Percentiles rank a stretch among this genome's conserved stretches.
phyloP scores from a whole-genome alignment of 176 grass and related monocot genomes.

The Panicum miliaceum region DNA sequence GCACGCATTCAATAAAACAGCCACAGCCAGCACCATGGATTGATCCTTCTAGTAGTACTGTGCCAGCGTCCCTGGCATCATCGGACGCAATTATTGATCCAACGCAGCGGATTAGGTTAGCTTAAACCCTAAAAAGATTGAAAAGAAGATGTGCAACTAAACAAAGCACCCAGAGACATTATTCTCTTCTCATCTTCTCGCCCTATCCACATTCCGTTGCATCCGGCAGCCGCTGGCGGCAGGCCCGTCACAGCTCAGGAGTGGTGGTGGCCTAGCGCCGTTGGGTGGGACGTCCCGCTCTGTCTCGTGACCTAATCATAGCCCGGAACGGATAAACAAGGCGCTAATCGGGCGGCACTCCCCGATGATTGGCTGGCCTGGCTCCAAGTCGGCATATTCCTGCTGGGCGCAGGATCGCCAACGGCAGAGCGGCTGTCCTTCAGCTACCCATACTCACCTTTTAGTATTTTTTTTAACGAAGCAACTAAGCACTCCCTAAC shows the following conservation, averaged over 20 bases:
- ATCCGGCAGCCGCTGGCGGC: neutral
- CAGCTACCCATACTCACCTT: no score
- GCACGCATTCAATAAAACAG: neutral
- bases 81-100: neutral
- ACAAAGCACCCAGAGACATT: neutral
- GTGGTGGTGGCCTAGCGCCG: neutral
- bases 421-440: neutral
- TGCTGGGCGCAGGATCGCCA: neutral
- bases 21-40: neutral
- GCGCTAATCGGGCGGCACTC: neutral
- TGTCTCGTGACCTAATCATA: slow-evolving; percentile 3
- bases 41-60: neutral
- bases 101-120: neutral
- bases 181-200: neutral
- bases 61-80: neutral
- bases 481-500: no score
- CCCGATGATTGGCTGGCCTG: slow-evolving; percentile 13
- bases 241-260: neutral
- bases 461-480: no score
- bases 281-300: neutral
- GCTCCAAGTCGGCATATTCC: neutral
- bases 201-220: neutral
- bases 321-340: neutral
- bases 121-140: neutral
- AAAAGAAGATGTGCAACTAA: neutral